Percentiles rank a stretch among this genome's conserved stretches.
These are phyloP conservation scores for Suhomyces bribrorum DNA, from an alignment of 1,139 yeast genomes.

Conservation along the genomic window DNA sequence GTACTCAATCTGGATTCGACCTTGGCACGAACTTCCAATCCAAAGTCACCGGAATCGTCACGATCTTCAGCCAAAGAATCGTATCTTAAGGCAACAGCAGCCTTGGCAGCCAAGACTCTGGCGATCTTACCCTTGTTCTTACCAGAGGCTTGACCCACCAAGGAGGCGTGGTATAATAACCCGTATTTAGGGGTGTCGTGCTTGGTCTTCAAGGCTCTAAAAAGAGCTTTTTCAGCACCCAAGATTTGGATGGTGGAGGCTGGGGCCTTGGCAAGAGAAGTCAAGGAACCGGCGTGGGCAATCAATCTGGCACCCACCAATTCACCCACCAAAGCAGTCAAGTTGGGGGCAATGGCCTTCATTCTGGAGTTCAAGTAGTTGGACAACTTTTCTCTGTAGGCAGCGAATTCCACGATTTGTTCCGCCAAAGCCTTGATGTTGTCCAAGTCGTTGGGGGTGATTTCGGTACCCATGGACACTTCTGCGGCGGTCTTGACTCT, in stretches of 20 bases:
- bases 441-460: slow-evolving; percentile 81
- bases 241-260: slow-evolving; percentile 97
- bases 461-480: slow-evolving; percentile 98
- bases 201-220: slow-evolving; percentile 97
- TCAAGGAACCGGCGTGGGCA: slow-evolving; percentile 97
- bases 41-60: slow-evolving; percentile 92
- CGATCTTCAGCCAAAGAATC: slow-evolving; percentile 97
- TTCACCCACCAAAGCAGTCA: slow-evolving; percentile 96
- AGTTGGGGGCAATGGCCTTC: slow-evolving; percentile 98
- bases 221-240: slow-evolving; percentile 98
- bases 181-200: slow-evolving; percentile 99
- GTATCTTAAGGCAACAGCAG: slow-evolving; percentile 93
- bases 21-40: slow-evolving; percentile 87
- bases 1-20: slow-evolving; percentile 94
- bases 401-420: slow-evolving; percentile 91
- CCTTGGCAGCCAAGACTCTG: slow-evolving; percentile 97
- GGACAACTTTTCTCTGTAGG: slow-evolving; percentile 90
- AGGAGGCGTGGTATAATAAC: slow-evolving; percentile 92
- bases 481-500: slow-evolving; percentile 90
- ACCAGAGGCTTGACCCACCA: slow-evolving; percentile 94
- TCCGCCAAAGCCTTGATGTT: slow-evolving; percentile 89
- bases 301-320: slow-evolving; percentile 97
- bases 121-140: slow-evolving; percentile 99
- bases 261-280: slow-evolving; percentile 95
- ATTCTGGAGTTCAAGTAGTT: slow-evolving; percentile 88